phyloP scores from a whole-genome alignment of 2,329 filamentous ascomycete genomes.

The Microdochium trichocladiopsis region DNA sequence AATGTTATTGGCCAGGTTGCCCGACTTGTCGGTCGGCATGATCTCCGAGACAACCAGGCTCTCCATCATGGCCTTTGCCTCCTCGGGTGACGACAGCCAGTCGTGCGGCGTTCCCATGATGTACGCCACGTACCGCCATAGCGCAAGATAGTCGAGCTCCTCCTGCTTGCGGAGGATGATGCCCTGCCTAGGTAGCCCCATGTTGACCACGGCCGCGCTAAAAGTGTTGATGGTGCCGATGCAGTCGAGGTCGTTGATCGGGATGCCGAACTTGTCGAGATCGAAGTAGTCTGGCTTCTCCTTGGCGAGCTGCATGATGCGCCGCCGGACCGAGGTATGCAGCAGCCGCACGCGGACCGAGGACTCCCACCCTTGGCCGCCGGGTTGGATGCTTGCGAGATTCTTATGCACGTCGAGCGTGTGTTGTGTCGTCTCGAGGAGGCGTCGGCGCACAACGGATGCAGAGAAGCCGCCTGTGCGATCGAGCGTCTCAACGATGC shows the following conservation, averaged over 20 bases:
- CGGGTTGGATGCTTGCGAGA: conserved; percentile 58
- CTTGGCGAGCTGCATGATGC: conserved; percentile 54
- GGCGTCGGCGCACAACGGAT: conserved; percentile 56
- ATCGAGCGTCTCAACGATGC: conserved; percentile 67
- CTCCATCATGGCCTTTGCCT: conserved; percentile 60
- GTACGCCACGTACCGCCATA: conserved; percentile 71
- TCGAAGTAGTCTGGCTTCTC: conserved; percentile 56
- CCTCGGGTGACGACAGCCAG: conserved; percentile 46
- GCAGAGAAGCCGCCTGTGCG: conserved; percentile 68
- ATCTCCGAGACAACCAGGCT: conserved; percentile 60
- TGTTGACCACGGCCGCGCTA: conserved; percentile 58
- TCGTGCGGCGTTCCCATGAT: conserved; percentile 62
- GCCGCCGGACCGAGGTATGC: conserved; percentile 59
- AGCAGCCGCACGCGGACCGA: conserved; percentile 63
- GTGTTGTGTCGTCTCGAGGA: conserved; percentile 67
- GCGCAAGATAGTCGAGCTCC: conserved; percentile 60
- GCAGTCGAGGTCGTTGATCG: conserved; percentile 70
- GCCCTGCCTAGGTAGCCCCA: conserved; percentile 63
- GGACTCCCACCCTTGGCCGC: conserved; percentile 57
- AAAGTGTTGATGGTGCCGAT: conserved; percentile 68
- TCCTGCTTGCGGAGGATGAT: conserved; percentile 58
- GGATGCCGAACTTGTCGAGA: conserved; percentile 49
- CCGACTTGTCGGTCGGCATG: conserved; percentile 49
- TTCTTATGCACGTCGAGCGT: conserved; percentile 64
- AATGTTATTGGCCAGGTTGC: conserved; percentile 64